phyloP scores from a whole-genome alignment of 2,329 filamentous ascomycete genomes.

The Pseudogymnoascus sp. region DNA sequence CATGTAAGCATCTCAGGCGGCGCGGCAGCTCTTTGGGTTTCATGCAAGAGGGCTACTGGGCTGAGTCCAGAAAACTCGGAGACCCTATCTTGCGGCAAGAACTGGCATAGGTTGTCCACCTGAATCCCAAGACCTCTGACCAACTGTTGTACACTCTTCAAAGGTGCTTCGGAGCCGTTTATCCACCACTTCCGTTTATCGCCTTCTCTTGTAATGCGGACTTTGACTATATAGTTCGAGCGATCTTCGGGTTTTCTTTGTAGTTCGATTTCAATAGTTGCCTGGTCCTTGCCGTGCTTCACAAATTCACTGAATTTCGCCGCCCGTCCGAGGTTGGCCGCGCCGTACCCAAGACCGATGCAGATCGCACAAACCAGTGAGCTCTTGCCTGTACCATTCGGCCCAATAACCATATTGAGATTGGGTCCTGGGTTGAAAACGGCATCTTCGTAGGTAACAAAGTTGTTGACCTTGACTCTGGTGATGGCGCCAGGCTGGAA shows the following conservation, averaged over 20 bases:
- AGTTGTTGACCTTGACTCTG: conserved; percentile 76
- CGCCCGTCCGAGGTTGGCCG: conserved; percentile 76
- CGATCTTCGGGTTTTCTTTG: conserved; percentile 53
- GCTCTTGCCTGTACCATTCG: conserved; percentile 98
- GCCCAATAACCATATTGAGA: conserved; percentile 96
- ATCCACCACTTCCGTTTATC: conserved; percentile 75
- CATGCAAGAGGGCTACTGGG: conserved; percentile 71
- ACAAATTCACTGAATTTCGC: conserved; percentile 84
- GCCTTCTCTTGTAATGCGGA: conserved; percentile 73
- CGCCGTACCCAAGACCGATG: conserved; percentile 77
- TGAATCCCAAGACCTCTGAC: conserved; percentile 76
- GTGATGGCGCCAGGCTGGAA: conserved; percentile 71
- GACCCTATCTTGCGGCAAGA: conserved; percentile 91
- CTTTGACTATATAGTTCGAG: conserved; percentile 65
- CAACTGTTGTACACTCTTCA: conserved; percentile 60
- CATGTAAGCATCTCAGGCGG: conserved; percentile 70
- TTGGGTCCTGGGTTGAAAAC: conserved; percentile 89
- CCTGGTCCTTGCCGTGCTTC: conserved; percentile 74
- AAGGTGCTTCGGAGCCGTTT: conserved; percentile 56
- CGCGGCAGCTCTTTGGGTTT: conserved; percentile 84
- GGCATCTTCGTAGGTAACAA: conserved; percentile 89
- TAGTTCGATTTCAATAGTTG: conserved; percentile 85
- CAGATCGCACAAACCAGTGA: conserved; percentile 96
- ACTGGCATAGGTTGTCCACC: conserved; percentile 96
- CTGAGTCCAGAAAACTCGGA: conserved; percentile 84